Evolutionary conservation across 2,329 filamentous ascomycete species (phyloP).

Genomic region (Chrysosporium queenslandicum): DNA sequence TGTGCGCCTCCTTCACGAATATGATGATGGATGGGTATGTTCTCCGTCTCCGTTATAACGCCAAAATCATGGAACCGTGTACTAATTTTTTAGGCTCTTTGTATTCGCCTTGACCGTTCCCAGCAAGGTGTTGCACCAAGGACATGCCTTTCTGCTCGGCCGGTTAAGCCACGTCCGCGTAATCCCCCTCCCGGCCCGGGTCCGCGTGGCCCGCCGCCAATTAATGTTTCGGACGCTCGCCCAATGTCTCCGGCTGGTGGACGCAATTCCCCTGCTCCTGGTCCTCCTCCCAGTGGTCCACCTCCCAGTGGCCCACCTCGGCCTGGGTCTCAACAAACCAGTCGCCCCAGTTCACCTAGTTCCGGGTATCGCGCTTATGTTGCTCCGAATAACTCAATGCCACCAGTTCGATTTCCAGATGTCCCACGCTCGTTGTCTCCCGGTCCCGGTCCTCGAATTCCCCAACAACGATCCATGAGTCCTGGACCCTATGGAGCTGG

Average conservation of each 20-base stretch:
- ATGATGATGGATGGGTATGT: slow-evolving; percentile 96
- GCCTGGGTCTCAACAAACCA: slow-evolving; percentile 26
- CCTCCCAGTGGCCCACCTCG: slow-evolving; percentile 2
- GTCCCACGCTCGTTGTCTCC: slow-evolving; percentile 40
- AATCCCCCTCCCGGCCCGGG: slow-evolving; percentile 31
- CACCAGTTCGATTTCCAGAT: slow-evolving; percentile 24
- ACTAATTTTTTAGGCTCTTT: slow-evolving; percentile 59
- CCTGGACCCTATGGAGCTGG: slow-evolving; percentile 37
- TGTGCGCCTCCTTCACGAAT: slow-evolving; percentile 84
- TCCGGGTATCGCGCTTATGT: slow-evolving; percentile 24
- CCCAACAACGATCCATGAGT: slow-evolving; percentile 37
- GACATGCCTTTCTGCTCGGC: slow-evolving; percentile 83
- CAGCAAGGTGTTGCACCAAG: slow-evolving; percentile 87
- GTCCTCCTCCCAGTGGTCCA: slow-evolving; percentile 4
- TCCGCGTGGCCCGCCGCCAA: slow-evolving; percentile 26
- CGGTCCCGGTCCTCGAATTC: slow-evolving; percentile 33
- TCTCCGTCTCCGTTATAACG: not conserved
- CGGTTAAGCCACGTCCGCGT: slow-evolving; percentile 69
- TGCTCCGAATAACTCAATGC: slow-evolving; percentile 25
- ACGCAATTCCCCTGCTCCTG: slow-evolving; percentile 22
- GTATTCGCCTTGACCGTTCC: slow-evolving; percentile 78
- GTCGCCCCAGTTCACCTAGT: slow-evolving; percentile 27
- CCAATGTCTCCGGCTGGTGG: slow-evolving; percentile 21
- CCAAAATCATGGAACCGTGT: slow-evolving; percentile 7
- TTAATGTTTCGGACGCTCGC: slow-evolving; percentile 29